A percentile compares a stretch with the other conserved stretches of the same genome.
phyloP scores from a whole-genome alignment of 306 rosid genomes.

The Castanea mollissima region DNA sequence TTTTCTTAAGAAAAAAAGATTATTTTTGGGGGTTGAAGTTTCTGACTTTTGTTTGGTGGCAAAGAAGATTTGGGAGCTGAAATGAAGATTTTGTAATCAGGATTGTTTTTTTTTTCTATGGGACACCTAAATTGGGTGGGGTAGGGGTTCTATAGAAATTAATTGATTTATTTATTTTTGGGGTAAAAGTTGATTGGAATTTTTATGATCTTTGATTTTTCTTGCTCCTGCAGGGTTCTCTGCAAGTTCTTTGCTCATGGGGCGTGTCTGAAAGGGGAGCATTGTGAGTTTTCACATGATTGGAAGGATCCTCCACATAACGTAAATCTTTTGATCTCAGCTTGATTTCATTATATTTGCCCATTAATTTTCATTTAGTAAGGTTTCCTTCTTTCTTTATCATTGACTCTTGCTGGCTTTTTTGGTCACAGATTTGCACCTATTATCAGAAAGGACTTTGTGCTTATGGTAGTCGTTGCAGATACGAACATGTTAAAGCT shows the following conservation, averaged over 20 bases:
- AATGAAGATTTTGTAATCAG: not conserved
- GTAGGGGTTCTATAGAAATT: no score
- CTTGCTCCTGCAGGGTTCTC: constrained; percentile 58
- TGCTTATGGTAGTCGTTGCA: constrained; percentile 94
- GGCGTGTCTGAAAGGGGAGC: constrained; percentile 96
- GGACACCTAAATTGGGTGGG: no score
- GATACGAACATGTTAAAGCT: constrained; percentile 88
- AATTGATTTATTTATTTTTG: constrained; percentile 4
- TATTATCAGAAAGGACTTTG: constrained; percentile 87
- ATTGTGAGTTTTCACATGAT: constrained; percentile 93
- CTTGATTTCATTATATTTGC: constrained; percentile 7
- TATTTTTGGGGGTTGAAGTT: no score
- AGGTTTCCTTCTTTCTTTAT: constrained; percentile 15
- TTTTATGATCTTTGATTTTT: constrained; percentile 7
- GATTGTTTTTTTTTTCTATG: not conserved
- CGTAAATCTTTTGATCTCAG: constrained; percentile 41
- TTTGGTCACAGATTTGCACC: constrained; percentile 67
- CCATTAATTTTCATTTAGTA: not conserved
- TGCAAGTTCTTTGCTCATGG: constrained; percentile 98
- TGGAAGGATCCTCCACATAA: constrained; percentile 87
- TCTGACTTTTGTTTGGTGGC: not conserved
- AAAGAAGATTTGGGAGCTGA: not conserved
- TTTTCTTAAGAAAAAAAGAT: no score
- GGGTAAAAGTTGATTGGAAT: constrained; percentile 3
- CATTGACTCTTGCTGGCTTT: constrained; percentile 10